Percentiles rank a stretch among this genome's conserved stretches.
phyloP scores from a whole-genome alignment of 345 rosid species.

The Brassica rapa region DNA sequence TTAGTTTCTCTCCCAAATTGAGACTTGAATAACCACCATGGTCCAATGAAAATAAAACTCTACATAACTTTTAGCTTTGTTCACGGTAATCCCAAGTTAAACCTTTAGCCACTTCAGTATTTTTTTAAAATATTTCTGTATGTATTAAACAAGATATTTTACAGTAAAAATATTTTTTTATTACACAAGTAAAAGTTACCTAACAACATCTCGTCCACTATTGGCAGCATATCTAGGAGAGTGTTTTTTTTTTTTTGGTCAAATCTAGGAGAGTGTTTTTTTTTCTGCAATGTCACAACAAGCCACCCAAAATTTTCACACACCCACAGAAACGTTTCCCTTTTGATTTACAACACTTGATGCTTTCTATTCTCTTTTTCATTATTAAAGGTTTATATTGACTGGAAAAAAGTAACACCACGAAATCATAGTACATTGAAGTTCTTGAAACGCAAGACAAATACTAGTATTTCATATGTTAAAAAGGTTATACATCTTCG shows the following conservation, averaged over 20 bases:
- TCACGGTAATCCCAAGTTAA: too few relatives aligned
- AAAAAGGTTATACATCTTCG: too few relatives aligned
- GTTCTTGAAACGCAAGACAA: conserved; percentile 17
- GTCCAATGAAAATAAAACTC: too few relatives aligned
- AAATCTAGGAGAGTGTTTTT: not conserved
- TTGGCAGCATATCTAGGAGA: not conserved
- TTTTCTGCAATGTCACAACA: conserved; percentile 17
- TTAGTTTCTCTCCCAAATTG: too few relatives aligned
- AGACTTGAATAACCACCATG: too few relatives aligned
- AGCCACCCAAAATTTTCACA: conserved; percentile 19
- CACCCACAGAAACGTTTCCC: conserved; percentile 21
- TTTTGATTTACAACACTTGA: conserved; percentile 19
- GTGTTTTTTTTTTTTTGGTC: not conserved
- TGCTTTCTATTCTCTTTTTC: conserved; percentile 7
- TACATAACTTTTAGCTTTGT: too few relatives aligned
- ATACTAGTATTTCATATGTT: not conserved
- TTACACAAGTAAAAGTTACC: conserved; percentile 1
- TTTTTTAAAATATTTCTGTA: not conserved
- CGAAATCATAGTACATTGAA: conserved; percentile 23
- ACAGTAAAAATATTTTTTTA: not conserved
- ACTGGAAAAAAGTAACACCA: not conserved
- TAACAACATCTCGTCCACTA: conserved; percentile 10
- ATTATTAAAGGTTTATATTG: not conserved
- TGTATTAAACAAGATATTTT: not conserved
- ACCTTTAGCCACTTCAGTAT: not conserved